Conservation (phyloP, 257 asterid species). For the Gardenia jasminoides region DNA sequence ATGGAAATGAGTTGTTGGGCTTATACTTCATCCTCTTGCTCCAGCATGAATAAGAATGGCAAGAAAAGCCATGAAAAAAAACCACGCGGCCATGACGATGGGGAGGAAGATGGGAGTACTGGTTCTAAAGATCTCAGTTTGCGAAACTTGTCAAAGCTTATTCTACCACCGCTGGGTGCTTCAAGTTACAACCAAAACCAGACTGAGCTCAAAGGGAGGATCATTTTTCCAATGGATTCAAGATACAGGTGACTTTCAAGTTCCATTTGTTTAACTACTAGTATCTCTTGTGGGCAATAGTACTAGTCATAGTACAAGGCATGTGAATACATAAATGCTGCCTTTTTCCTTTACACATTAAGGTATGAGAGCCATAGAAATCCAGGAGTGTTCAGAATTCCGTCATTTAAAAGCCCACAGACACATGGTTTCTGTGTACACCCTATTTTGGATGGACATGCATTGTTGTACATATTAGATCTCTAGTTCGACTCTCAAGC, state of each 20-base stretch:
- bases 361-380: no score
- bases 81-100: not conserved
- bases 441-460: no score
- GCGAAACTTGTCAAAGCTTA: constrained; percentile 63
- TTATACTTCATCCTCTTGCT: not conserved
- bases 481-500: no score
- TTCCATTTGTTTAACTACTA: not conserved
- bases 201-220: constrained; percentile 24
- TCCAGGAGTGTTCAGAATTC: no score
- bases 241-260: constrained; percentile 52
- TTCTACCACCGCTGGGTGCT: constrained; percentile 82
- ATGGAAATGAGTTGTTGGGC: constrained; percentile 6
- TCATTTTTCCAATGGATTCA: constrained; percentile 73
- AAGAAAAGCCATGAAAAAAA: not conserved
- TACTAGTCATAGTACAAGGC: not conserved
- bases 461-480: no score
- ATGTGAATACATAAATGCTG: not conserved
- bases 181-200: constrained; percentile 28
- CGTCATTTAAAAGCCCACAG: no score
- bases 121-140: constrained; percentile 47
- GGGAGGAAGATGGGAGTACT: not conserved
- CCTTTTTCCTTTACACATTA: no score
- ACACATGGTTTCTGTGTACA: no score
- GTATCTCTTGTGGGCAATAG: not conserved
- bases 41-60: constrained; percentile 2